Evolutionary conservation across 495 filamentous ascomycete species (phyloP).

Genomic region (Talaromyces stipitatus): DNA sequence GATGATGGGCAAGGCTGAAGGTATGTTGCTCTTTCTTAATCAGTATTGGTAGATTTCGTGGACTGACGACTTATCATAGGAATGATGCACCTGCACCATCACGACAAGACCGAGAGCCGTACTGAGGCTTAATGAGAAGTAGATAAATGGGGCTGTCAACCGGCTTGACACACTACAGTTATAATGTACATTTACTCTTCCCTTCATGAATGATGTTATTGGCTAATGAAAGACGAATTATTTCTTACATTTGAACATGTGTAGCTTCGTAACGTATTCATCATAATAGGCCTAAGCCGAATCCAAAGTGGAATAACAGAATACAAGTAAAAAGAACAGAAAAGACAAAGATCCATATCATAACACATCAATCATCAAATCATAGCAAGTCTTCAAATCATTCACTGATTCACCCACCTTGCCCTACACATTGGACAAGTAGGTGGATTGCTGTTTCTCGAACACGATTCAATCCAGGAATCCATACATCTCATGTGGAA

Average conservation of each 20-base stretch:
- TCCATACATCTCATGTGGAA: slow-evolving; percentile 61
- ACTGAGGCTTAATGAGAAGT: not conserved
- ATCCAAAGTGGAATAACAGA: too few species aligned
- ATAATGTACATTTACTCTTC: not conserved
- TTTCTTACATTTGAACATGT: too few species aligned
- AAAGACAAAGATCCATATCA: too few species aligned
- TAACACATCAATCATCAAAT: not conserved
- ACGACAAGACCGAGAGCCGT: not conserved
- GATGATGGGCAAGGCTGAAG: slow-evolving; percentile 1
- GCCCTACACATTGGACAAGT: slow-evolving; percentile 15
- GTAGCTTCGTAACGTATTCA: too few species aligned
- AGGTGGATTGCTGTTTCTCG: slow-evolving; percentile 8
- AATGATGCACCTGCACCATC: not conserved
- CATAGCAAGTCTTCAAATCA: not conserved
- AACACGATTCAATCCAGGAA: slow-evolving; percentile 39
- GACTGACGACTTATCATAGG: not conserved
- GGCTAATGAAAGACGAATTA: not conserved
- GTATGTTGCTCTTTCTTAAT: not conserved
- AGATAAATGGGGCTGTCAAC: not conserved
- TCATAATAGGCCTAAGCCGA: not conserved
- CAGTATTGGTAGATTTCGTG: not conserved
- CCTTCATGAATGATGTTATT: not conserved
- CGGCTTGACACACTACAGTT: too few species aligned
- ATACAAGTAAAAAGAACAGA: too few species aligned
- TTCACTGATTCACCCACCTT: not conserved